A percentile compares a stretch with the other conserved stretches of the same genome.
These are phyloP conservation scores for Rhodamnia argentea DNA, from an alignment of 345 rosid species.

Conservation along the genomic window DNA sequence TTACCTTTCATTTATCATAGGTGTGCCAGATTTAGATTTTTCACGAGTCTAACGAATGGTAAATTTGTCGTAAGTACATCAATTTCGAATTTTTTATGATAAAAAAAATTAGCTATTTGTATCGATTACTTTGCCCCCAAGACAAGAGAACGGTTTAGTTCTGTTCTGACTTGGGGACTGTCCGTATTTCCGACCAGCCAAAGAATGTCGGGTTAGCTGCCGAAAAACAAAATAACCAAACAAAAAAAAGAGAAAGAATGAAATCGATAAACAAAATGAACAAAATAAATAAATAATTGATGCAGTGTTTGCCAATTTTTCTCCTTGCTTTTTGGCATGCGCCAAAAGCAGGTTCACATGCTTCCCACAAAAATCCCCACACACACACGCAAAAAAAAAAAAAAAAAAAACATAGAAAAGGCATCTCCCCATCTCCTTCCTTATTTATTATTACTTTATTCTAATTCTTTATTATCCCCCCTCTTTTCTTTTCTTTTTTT, in stretches of 20 bases:
- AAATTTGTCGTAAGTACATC: too few species aligned
- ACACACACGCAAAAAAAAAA: background rate
- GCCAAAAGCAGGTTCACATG: slow-evolving; percentile 31
- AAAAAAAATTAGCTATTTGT: too few species aligned
- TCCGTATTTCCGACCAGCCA: background rate
- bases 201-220: background rate
- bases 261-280: background rate
- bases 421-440: background rate
- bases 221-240: background rate
- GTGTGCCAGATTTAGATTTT: too few species aligned
- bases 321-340: slow-evolving; percentile 29
- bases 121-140: too few species aligned
- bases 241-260: background rate
- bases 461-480: background rate
- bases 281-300: background rate
- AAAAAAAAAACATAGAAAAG: background rate
- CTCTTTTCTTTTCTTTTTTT: background rate
- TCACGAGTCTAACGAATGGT: too few species aligned
- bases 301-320: background rate
- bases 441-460: background rate
- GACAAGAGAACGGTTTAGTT: background rate
- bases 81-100: too few species aligned
- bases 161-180: background rate
- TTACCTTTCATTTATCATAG: too few species aligned
- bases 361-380: slow-evolving; percentile 12